These are phyloP conservation scores for Juncus effusus DNA, from an alignment of 176 grass and related monocot genomes.

Conservation along the genomic window DNA sequence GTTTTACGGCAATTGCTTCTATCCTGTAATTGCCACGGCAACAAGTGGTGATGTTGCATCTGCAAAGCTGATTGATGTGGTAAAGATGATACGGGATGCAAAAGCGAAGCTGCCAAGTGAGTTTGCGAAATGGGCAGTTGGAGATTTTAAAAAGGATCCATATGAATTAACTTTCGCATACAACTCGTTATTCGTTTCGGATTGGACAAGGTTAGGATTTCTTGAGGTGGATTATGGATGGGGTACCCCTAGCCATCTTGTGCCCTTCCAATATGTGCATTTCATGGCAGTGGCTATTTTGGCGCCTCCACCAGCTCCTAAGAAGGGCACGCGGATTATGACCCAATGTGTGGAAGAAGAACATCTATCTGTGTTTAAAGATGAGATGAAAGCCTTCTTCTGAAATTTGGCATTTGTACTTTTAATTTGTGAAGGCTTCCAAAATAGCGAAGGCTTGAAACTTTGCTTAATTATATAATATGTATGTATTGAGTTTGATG, in stretches of 20 bases:
- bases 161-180: constrained; percentile 43
- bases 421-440: background rate
- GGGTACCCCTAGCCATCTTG: constrained; percentile 49
- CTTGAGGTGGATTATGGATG: constrained; percentile 59
- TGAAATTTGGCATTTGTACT: background rate
- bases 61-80: constrained; percentile 29
- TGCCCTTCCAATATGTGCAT: constrained; percentile 52
- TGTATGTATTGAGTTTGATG: no score
- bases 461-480: no score
- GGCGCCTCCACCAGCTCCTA: constrained; percentile 35
- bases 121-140: constrained; percentile 34
- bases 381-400: constrained; percentile 54
- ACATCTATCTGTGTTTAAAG: constrained; percentile 32
- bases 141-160: constrained; percentile 46
- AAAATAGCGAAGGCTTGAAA: no score
- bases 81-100: constrained; percentile 53
- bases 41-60: constrained; percentile 14
- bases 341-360: constrained; percentile 50
- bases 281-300: constrained; percentile 65
- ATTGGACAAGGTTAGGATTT: constrained; percentile 70
- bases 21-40: constrained; percentile 45
- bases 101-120: constrained; percentile 41
- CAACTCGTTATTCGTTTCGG: constrained; percentile 57
- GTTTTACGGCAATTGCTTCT: constrained; percentile 72
- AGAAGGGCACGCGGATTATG: constrained; percentile 63